A percentile compares a stretch with the other conserved stretches of the same genome.
Conservation (phyloP, 148 eudicot genomes). For the Rhododendron molle region DNA sequence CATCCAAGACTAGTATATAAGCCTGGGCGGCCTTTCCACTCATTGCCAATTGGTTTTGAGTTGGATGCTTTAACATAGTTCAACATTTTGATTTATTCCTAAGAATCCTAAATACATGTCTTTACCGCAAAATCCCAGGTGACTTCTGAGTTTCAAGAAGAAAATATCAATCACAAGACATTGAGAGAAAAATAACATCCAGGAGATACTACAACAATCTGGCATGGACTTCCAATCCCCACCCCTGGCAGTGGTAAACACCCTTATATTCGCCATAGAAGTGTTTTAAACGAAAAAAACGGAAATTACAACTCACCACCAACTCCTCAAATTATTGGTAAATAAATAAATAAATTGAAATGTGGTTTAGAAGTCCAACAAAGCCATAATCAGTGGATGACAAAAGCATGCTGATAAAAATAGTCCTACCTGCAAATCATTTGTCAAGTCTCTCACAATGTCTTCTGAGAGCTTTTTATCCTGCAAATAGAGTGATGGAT, state of each 20-base stretch:
- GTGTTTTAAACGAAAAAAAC: not conserved
- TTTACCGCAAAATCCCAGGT: not conserved
- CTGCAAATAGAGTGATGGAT: slow-evolving; percentile 35
- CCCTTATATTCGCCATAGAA: no score
- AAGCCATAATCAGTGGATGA: not conserved
- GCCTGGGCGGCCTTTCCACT: no score
- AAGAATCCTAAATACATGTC: not conserved
- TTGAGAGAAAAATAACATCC: not conserved
- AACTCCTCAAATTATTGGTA: not conserved
- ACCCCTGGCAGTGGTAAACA: not conserved
- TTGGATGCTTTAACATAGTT: no score
- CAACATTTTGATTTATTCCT: not conserved
- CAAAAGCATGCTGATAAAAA: not conserved
- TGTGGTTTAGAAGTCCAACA: not conserved
- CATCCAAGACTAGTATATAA: no score
- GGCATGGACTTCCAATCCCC: not conserved
- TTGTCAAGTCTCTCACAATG: slow-evolving; percentile 75
- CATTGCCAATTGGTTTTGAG: no score
- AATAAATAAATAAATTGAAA: not conserved
- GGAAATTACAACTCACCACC: not conserved
- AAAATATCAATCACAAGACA: not conserved
- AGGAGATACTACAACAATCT: not conserved
- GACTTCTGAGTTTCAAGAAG: not conserved
- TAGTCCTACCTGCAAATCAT: slow-evolving; percentile 76
- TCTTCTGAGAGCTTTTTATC: slow-evolving; percentile 97